Percentiles rank a stretch among this genome's conserved stretches.
Conservation (phyloP, 2,329 filamentous ascomycete genomes). For the Lasiodiplodia hormozganensis region DNA sequence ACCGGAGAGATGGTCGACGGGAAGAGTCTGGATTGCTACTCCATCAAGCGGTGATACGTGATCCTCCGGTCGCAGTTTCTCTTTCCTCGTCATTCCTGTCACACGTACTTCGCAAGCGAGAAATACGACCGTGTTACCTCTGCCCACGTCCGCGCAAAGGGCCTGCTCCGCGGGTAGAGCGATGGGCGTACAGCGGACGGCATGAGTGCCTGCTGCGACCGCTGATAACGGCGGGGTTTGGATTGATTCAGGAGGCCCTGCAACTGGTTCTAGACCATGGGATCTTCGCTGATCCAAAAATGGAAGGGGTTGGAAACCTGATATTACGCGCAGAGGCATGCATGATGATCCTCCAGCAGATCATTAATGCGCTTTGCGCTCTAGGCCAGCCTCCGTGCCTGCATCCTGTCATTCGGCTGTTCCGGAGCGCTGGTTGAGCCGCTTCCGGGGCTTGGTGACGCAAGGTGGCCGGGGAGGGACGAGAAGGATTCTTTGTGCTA, state of each 20-base stretch:
- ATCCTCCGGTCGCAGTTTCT: not conserved
- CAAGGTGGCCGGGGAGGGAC: not conserved
- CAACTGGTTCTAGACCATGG: not conserved
- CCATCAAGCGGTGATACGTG: not conserved
- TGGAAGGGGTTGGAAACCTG: not conserved
- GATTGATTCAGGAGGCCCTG: not conserved
- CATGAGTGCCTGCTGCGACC: not conserved
- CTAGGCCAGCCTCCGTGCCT: not conserved
- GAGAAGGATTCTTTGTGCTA: not conserved
- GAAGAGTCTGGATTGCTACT: not conserved
- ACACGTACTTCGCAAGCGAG: not conserved
- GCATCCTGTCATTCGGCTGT: not conserved
- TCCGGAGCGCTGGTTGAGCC: not conserved
- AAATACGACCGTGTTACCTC: not conserved
- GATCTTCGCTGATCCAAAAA: not conserved
- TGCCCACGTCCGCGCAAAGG: not conserved
- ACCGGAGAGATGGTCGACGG: not conserved
- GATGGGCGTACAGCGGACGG: not conserved
- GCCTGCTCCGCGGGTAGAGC: not conserved
- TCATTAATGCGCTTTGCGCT: not conserved
- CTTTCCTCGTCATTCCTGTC: not conserved
- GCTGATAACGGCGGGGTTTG: not conserved
- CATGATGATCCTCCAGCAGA: not conserved
- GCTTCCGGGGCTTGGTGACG: not conserved
- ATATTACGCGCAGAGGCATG: not conserved